Base-by-base conservation (phyloP, 441 rosid species). In the Mallotus repandus region DNA sequence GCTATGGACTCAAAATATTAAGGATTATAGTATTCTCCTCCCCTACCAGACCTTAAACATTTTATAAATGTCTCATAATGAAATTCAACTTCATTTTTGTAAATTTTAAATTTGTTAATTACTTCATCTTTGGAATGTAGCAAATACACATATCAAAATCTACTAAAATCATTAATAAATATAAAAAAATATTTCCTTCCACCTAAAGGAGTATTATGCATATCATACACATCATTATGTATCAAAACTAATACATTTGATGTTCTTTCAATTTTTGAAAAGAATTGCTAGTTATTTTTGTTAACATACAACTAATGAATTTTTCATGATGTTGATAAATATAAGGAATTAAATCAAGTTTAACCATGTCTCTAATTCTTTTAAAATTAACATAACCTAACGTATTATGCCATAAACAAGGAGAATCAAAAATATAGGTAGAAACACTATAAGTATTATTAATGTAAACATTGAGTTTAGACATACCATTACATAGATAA, bases 21-120 rank as follows among this genome's bases (percentile, higher is more conserved):
- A 19, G 21, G 19, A 7, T 25, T 18, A 29, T 25, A 84, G 82
- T 81, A 80, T 76, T 72, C 75, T n/a, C 49, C 32, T 41, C 48
- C 62, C 7, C 35, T 16, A 10, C 54, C 7, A 43, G 0, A 32
- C 9, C 65, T 61, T 41, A 59, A 4, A 0, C 43, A 2, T 59
- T 59, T 59, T 2, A 61, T 61, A 32, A 14, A 14, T 1, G 21
- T 13, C 16, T 61, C 21, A 35, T 4, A 61, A 5, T 61, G 45
- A 12, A 61, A 61, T 12, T 57, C 61, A 21, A 19, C 14, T 22
- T 57, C 15, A n/a, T 0, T 2, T 22, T 57, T 57, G 0, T 21
- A 9, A 2, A 61, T 9, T 18, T 61, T 14, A 61, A 61, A 61
- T 15, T 61, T 61, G 1, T 63, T 4, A 2, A 41, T 4, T 2